Conservation (phyloP, 805 yeast species). For the Teunomyces pallodes region DNA sequence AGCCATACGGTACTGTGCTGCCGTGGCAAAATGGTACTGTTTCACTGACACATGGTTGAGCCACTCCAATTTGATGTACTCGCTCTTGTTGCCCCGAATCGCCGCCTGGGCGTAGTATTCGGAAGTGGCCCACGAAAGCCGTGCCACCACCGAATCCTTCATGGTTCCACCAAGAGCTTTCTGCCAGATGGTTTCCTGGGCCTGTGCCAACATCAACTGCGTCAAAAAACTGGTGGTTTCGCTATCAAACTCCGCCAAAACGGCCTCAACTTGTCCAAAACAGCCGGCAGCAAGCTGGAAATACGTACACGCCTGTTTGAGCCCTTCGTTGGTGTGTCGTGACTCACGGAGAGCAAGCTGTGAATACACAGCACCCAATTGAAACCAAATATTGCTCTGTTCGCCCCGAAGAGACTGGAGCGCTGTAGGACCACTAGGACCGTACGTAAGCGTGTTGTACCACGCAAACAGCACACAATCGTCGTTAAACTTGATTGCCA, state of each 20-base stretch:
- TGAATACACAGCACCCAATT: constrained; percentile 64
- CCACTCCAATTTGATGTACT: constrained; percentile 59
- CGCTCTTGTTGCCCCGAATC: constrained; percentile 39
- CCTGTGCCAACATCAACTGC: constrained; percentile 69
- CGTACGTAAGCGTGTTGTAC: constrained; percentile 65
- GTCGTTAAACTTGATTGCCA: constrained; percentile 60
- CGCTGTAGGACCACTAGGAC: constrained; percentile 47
- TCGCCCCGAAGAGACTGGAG: constrained; percentile 57
- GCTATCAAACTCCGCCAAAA: constrained; percentile 42
- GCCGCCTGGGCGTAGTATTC: constrained; percentile 51
- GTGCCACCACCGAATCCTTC: constrained; percentile 61
- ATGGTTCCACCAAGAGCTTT: constrained; percentile 51
- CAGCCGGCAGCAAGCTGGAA: constrained; percentile 76
- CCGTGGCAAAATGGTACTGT: constrained; percentile 64
- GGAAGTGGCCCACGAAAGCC: constrained; percentile 62
- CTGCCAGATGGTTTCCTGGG: constrained; percentile 85
- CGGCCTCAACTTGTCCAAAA: constrained; percentile 38
- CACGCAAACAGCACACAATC: constrained; percentile 65
- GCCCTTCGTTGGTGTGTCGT: constrained; percentile 47
- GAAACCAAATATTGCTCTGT: constrained; percentile 59
- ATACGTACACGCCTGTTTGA: constrained; percentile 59
- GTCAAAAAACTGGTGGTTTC: constrained; percentile 52
- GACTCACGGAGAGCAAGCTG: constrained; percentile 50
- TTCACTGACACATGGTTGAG: constrained; percentile 58
- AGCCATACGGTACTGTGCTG: constrained; percentile 64